These are phyloP conservation scores for Bryum argenteum DNA, from an alignment of 225 moss, liverwort and hornwort genomes.

Conservation along the genomic window DNA sequence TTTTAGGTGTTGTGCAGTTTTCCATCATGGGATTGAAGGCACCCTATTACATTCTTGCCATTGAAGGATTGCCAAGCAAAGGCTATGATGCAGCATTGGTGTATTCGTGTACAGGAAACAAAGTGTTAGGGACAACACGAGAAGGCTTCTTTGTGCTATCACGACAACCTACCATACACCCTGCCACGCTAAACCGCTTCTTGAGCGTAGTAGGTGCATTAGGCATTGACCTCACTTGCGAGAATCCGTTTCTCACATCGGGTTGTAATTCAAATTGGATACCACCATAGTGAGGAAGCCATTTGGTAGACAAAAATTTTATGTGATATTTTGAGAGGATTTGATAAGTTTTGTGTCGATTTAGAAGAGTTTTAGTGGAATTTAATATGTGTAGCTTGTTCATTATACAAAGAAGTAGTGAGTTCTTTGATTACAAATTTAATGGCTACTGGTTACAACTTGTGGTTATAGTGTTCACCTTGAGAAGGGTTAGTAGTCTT, in stretches of 20 bases:
- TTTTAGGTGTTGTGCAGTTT: constrained; percentile 30
- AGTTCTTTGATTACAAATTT: too few species aligned
- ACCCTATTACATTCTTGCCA: constrained; percentile 54
- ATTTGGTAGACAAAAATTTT: not conserved
- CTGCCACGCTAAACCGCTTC: constrained; percentile 34
- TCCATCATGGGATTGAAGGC: constrained; percentile 29
- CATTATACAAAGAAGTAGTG: not conserved
- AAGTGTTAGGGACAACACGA: constrained; percentile 31
- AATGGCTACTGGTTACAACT: too few species aligned
- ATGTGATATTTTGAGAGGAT: not conserved
- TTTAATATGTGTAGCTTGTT: not conserved
- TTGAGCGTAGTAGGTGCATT: constrained; percentile 34
- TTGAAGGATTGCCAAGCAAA: constrained; percentile 52
- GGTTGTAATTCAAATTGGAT: constrained; percentile 25
- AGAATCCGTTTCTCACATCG: constrained; percentile 61
- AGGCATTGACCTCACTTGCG: constrained; percentile 50
- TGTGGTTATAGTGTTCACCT: too few species aligned
- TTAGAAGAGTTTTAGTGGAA: not conserved
- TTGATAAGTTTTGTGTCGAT: not conserved
- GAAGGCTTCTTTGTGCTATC: constrained; percentile 58
- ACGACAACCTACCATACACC: constrained; percentile 30
- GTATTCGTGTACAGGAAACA: constrained; percentile 55
- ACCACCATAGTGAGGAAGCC: not conserved
- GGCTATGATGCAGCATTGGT: constrained; percentile 53
- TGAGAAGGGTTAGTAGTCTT: too few species aligned